Base-by-base conservation (phyloP, 1,284 basidiomycete genomes). In the Ceraceosorus bombacis region DNA sequence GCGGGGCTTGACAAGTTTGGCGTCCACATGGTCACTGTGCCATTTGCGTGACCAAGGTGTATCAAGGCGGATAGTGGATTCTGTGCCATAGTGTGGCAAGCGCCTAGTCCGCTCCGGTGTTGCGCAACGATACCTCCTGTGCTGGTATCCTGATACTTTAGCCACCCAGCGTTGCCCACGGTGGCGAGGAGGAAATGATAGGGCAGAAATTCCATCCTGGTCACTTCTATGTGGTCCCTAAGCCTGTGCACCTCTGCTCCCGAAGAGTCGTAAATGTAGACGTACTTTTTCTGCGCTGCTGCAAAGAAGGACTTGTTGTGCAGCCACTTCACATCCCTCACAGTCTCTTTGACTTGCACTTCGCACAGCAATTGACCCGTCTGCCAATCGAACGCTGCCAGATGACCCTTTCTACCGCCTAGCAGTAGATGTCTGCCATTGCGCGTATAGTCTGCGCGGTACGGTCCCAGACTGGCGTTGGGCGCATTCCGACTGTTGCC, bases 91-190 rank as follows among this genome's bases (percentile, higher is more conserved):
- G 88, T 85, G 36, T 82, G 83, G 67, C 89, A 92, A 37, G 88
- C 83, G 8, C 95, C 94, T 5, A 77, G 53, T 0, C 73, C 73
- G 2, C 74, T 72, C n/a, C 89, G 85, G 77, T 94, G 90, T 78
- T 92, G 87, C 48, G 86, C 85, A 43, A 98, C 82, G 57, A 96
- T 82, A 60, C 86, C 83, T 13, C 94, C 94, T 0, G 93, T 98
- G 2, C 92, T 93, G 0, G 90, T 93, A 76, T 99, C 94, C 80
- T 95, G 92, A 79, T 97, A 99, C 80, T 94, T 94, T 1, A 98
- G 82, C 77, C 87, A 90, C 0, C 94, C 94, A 10, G 83, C 82
- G 70, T 90, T 88, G 8, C 92, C 91, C 88, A 94, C 83, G 54
- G 85, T 88, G 1, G 86, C 88, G 5, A 99, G 84, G 13, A 98